Base-by-base conservation (phyloP, 2,329 filamentous ascomycete species). In the Neobulgaria alba region DNA sequence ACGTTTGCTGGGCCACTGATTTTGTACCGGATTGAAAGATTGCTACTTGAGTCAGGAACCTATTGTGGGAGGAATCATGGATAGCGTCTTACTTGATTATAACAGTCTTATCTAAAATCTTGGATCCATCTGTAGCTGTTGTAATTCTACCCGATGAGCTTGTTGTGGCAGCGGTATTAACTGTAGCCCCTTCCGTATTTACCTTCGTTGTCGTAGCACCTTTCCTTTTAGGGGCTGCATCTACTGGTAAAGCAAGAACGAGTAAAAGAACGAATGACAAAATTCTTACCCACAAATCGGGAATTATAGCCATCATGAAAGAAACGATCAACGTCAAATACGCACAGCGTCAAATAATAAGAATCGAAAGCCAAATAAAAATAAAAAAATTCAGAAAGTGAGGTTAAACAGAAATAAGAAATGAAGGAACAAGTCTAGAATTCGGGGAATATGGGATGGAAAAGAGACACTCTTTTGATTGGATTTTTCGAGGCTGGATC, bases 21-120 rank as follows among this genome's bases (percentile, higher is more conserved):
- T 48, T 67, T 72, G 63, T 73, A 76, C 38, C 73, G 70, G 26
- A 78, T 69, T 4, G 64, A 57, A 2, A 77, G 67, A 39, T 67
- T 67, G 46, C 70, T 73, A 32, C 29, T 18, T 20, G 3, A 32
- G 30, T 33, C 57, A 41, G 53, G 49, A n/a, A n/a, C n/a, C n/a
- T n/a, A n/a, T n/a, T n/a, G n/a, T n/a, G n/a, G n/a, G n/a, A n/a
- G n/a, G n/a, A n/a, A n/a, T n/a, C n/a, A n/a, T n/a, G n/a, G n/a
- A n/a, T n/a, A 3, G 12, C 10, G 16, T 49, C 61, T 49, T 64
- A 72, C 67, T 76, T 75, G 45, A 77, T 68, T 8, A 61, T 65
- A 3, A 68, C 71, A 2, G 68, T 76, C 40, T 65, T 67, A 51
- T 78, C 72, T 17, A 78, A 54, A 29, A 76, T 76, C 29, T 60